Conservation (phyloP, 225 moss, liverwort and hornwort genomes). For the Ulota crispa region DNA sequence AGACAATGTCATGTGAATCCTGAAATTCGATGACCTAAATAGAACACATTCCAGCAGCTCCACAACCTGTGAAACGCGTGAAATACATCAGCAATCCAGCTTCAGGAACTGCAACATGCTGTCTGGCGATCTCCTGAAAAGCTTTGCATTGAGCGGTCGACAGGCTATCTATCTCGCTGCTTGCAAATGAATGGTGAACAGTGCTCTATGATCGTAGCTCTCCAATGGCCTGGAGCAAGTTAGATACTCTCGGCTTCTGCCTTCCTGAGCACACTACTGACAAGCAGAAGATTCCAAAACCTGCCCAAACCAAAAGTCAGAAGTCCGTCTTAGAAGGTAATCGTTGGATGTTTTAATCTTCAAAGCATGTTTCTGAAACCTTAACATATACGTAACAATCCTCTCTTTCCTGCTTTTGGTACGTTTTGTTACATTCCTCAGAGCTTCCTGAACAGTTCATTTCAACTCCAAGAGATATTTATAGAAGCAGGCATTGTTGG, state of each 20-base stretch:
- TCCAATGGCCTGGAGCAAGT: background rate
- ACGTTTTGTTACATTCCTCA: no score
- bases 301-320: background rate
- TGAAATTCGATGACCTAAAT: background rate
- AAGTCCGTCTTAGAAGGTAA: background rate
- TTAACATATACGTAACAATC: no score
- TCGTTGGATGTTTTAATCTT: background rate
- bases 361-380: background rate
- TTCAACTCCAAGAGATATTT: background rate
- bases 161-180: background rate
- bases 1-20: background rate
- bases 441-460: background rate
- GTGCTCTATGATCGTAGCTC: background rate
- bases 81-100: background rate
- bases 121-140: background rate
- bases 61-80: slow-evolving; percentile 17
- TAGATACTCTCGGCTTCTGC: slow-evolving; percentile 14
- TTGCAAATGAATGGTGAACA: slow-evolving; percentile 15
- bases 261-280: background rate
- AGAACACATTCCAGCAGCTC: background rate
- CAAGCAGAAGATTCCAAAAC: slow-evolving; percentile 6
- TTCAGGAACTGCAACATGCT: background rate
- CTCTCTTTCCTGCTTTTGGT: no score
- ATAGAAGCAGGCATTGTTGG: background rate
- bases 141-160: background rate